A percentile compares a stretch with the other conserved stretches of the same genome.
phyloP scores from a whole-genome alignment of 1,139 yeast species.

The Casaregolazyma lundiana region DNA sequence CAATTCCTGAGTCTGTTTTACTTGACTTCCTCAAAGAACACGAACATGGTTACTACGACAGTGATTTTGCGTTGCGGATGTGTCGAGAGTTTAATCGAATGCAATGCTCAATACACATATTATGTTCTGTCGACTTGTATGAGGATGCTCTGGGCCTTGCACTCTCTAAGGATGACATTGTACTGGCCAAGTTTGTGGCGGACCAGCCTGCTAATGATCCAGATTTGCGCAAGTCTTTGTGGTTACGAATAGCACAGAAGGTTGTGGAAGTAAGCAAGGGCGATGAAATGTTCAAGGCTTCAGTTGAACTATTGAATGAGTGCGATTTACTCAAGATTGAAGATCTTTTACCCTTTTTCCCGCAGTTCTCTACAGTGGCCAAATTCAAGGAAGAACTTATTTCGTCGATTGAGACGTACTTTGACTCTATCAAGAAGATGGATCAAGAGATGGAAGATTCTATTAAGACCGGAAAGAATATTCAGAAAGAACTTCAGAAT shows the following conservation, averaged over 20 bases:
- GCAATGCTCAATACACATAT: constrained; percentile 65
- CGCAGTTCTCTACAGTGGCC: constrained; percentile 77
- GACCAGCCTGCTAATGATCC: constrained; percentile 46
- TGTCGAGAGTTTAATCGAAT: constrained; percentile 58
- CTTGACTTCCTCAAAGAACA: constrained; percentile 46
- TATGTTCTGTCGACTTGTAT: constrained; percentile 60
- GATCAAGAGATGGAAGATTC: constrained; percentile 77
- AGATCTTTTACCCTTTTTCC: constrained; percentile 78
- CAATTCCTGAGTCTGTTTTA: constrained; percentile 39
- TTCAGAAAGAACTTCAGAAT: constrained; percentile 55
- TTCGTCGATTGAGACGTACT: constrained; percentile 67
- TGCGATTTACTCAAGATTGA: constrained; percentile 66
- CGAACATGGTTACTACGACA: constrained; percentile 45
- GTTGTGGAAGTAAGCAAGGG: constrained; percentile 39
- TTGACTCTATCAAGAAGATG: constrained; percentile 56
- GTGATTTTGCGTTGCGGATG: constrained; percentile 69
- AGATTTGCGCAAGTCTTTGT: constrained; percentile 59
- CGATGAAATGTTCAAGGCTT: constrained; percentile 21
- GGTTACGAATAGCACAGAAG: constrained; percentile 66
- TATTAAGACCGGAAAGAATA: constrained; percentile 54
- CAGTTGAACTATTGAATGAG: constrained; percentile 43
- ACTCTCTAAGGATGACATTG: constrained; percentile 54
- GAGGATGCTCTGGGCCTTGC: constrained; percentile 83
- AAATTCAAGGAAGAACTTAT: constrained; percentile 82
- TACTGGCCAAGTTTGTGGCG: constrained; percentile 56